Evolutionary conservation across 768 basidiomycete genomes (phyloP), one percentile per base, ranked within the genome.

Genomic region (Russula sp.): DNA sequence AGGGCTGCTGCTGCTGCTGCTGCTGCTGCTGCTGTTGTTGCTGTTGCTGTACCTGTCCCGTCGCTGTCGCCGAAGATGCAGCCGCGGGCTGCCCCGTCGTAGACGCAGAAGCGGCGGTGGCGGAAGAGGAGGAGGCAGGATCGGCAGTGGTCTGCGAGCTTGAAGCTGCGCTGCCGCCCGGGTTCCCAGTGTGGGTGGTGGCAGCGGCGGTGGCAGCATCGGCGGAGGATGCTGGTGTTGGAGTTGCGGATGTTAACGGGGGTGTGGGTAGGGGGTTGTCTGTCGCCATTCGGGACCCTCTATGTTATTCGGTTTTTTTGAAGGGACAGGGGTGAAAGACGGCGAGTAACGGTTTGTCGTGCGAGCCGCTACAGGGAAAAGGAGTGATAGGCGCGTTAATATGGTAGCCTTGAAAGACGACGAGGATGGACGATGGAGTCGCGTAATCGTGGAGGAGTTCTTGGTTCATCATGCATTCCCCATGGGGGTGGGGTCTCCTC

Each of bases 241-340:
- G 43, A 0, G 61, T 58, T 20, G 50, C 20, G 14, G 61, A 53
- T 35, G 56, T 4, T 18, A 56, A 52, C 7, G 61, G 61, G 13
- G 61, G 61, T 32, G 61, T 63, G n/a, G 61, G 61, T 42, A 63
- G 38, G 41, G 56, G 52, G 34, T 63, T 53, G 13, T 63, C 57
- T 46, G 61, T 36, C 18, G 61, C 29, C 61, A 63, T 62, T 39
- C 22, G 25, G 16, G 20, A 22, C 13, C 14, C 25, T 18, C 34
- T 49, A 1, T 49, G 25, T 3, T 29, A 29, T 34, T 51, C 39
- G 18, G 34, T 38, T 42, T 51, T 51, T 42, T 10, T 34, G 34
- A 56, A 16, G 9, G 8, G 25, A 7, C 7, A 3, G 9, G 2
- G 14, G 14, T 39, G 32, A 13, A 25, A 25, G 18, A 22, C 41